Evolutionary conservation across 140 eudicot species (phyloP), one percentile per base, ranked within the genome.

Genomic region (Senecio squalidus): DNA sequence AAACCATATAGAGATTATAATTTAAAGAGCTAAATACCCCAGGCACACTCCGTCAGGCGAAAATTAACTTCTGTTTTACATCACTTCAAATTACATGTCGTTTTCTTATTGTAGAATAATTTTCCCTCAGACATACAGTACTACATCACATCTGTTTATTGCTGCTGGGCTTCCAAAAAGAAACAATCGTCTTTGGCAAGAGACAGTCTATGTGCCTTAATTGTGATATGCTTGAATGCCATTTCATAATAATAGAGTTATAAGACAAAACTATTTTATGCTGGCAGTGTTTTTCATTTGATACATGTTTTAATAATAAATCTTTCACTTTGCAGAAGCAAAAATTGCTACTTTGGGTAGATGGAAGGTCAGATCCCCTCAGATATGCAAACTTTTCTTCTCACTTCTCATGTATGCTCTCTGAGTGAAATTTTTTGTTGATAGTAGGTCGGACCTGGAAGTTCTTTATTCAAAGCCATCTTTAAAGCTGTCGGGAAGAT

Each of bases 401-500:
- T 16, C 58, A 39, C 21, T 17, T 49, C 29, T 23, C 47, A 18
- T 18, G 10, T 62, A 34, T 38, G 60, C 62, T 59, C 77, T 71
- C 21, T 55, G 45, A 43, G 57, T 69, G 48, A 57, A 56, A 59
- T 34, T 59, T 69, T 62, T 77, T 62, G 62, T 76, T 76, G 94
- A 53, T 66, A 72, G 86, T 82, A 92, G 99, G 95, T 70, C 70
- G 98, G 99, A 77, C 99, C 99, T 18, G 95, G 96, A 55, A 71
- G 76, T 64, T 73, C 85, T 67, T 66, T 92, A 45, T 88, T 92
- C 62, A 78, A 84, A 58, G 89, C 96, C 50, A 84, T 92, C 45
- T 81, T 82, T 66, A 64, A 45, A 62, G 83, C 84, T 73, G 89
- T 82, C 64, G 99, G 99, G 41, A 69, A 78, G 61, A 84, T 92